A percentile compares a stretch with the other conserved stretches of the same genome.
These are phyloP conservation scores for Paramecium caudatum DNA, from an alignment of 73 alveolate species.

Conservation along the genomic window DNA sequence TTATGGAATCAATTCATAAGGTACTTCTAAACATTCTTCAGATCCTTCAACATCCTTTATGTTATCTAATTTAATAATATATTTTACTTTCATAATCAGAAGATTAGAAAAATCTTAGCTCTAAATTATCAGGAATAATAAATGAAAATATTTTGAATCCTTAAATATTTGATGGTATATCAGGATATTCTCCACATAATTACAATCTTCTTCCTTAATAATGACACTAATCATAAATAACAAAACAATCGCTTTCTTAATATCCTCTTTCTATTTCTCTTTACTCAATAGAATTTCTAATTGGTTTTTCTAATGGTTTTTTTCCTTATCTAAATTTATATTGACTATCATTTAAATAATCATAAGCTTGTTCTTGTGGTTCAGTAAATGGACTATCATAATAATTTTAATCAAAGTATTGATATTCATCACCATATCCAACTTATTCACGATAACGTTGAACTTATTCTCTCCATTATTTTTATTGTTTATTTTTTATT, in stretches of 20 bases:
- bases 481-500: neutral
- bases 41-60: neutral
- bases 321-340: conserved; percentile 13
- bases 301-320: conserved; percentile 19
- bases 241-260: conserved; percentile 43
- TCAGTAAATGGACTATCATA: too few species aligned
- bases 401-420: neutral
- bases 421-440: conserved; percentile 9
- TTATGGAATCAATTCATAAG: conserved; percentile 40
- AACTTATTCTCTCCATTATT: neutral
- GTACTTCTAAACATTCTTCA: conserved; percentile 35
- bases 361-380: neutral
- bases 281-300: too few species aligned
- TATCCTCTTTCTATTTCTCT: too few species aligned
- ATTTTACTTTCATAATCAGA: neutral
- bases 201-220: conserved; percentile 15
- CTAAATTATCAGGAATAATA: conserved; percentile 26
- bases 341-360: conserved; percentile 1
- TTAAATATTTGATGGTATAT: neutral
- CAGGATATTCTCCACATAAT: conserved; percentile 69
- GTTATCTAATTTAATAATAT: neutral
- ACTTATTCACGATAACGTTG: neutral
- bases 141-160: conserved; percentile 45
- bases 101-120: conserved; percentile 11
- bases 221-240: conserved; percentile 43